These are phyloP conservation scores for Scenedesmus sp. DNA, from an alignment of 163 green algal genomes.

Conservation along the genomic window DNA sequence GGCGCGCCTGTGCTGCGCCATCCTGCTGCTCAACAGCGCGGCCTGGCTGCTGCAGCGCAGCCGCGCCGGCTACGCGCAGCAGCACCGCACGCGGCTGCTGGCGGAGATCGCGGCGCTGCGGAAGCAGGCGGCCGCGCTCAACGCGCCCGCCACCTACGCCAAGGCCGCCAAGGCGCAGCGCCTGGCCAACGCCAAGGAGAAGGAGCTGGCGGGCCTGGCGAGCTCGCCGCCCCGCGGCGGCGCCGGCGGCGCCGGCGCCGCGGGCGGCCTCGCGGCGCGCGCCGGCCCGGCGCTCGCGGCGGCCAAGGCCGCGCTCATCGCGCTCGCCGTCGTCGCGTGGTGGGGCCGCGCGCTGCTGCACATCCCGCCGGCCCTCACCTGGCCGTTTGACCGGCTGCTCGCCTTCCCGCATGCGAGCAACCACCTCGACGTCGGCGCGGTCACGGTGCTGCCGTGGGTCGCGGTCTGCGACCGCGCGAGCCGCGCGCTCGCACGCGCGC, in stretches of 20 bases:
- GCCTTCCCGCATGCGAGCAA: constrained; percentile 47
- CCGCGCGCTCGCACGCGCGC: constrained; percentile 17
- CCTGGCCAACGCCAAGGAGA: constrained; percentile 59
- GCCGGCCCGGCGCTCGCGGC: no score
- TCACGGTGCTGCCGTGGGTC: constrained; percentile 52
- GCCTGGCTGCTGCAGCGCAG: constrained; percentile 36
- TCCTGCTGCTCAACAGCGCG: constrained; percentile 22
- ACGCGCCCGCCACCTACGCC: constrained; percentile 54
- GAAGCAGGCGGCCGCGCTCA: constrained; percentile 49
- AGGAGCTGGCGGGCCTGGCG: constrained; percentile 50
- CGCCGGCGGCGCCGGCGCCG: background rate
- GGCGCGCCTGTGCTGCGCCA: constrained; percentile 13
- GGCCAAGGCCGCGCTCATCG: constrained; percentile 34
- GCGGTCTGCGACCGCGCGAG: constrained; percentile 46
- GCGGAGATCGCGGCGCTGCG: constrained; percentile 47
- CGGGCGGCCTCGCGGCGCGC: no score
- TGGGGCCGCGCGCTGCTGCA: constrained; percentile 48
- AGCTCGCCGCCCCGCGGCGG: no score
- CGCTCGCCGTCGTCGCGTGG: constrained; percentile 36
- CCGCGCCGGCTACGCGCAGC: constrained; percentile 28
- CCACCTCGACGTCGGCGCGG: constrained; percentile 46
- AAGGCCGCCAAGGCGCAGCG: constrained; percentile 54
- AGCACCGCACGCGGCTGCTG: constrained; percentile 31
- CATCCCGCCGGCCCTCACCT: constrained; percentile 34
- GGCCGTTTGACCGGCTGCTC: constrained; percentile 45